Evolutionary conservation across 495 filamentous ascomycete species (phyloP).

Genomic region (Penicillium bovifimosum): DNA sequence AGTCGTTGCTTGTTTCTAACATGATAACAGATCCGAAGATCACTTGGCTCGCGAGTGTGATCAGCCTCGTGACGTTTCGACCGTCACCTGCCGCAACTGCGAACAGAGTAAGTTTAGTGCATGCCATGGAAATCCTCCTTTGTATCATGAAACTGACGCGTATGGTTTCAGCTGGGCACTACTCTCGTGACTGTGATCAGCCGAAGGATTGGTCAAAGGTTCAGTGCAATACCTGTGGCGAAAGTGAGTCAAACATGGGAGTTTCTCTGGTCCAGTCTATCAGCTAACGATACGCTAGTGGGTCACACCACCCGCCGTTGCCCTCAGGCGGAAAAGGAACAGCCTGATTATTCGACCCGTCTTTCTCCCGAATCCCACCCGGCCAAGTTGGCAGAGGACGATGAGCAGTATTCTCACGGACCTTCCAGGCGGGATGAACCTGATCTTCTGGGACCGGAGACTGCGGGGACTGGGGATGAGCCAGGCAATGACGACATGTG

Average conservation of each 20-base stretch:
- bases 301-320: slow-evolving; percentile 65
- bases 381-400: too few relatives aligned
- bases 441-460: not conserved
- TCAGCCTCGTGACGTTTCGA: slow-evolving; percentile 44
- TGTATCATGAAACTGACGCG: not conserved
- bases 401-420: too few relatives aligned
- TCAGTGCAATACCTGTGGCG: slow-evolving; percentile 68
- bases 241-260: slow-evolving; percentile 45
- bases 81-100: slow-evolving; percentile 63
- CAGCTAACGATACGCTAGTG: slow-evolving; percentile 37
- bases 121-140: not conserved
- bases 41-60: slow-evolving; percentile 54
- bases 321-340: slow-evolving; percentile 31
- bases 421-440: not conserved
- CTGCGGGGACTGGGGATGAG: not conserved
- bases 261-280: not conserved
- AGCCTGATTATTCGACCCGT: slow-evolving; percentile 9
- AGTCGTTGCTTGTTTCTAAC: slow-evolving; percentile 11
- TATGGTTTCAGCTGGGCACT: slow-evolving; percentile 54
- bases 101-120: slow-evolving; percentile 42
- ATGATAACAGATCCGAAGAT: slow-evolving; percentile 36
- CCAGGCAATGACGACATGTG: not conserved
- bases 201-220: slow-evolving; percentile 70
- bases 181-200: slow-evolving; percentile 66
- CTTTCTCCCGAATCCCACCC: not conserved